Base-by-base conservation (phyloP, 2,329 filamentous ascomycete genomes). In the Aspergillus alliaceus region DNA sequence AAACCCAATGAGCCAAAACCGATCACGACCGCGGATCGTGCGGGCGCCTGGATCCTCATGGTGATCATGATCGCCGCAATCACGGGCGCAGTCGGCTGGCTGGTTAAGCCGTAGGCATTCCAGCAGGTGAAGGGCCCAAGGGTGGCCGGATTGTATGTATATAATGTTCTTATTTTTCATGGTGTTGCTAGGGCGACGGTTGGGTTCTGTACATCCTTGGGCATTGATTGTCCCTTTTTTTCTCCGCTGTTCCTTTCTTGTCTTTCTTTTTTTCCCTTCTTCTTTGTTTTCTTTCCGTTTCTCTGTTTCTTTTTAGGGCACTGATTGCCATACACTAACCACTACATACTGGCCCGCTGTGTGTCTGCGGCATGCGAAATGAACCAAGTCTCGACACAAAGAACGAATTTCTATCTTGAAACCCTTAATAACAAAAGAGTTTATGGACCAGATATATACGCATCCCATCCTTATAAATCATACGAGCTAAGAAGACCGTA, bases 41-140 rank as follows among this genome's bases (percentile, higher is more conserved):
- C 66, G 6, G 72, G 72, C 11, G 72, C 72, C 9, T 68, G 64
- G 15, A 66, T 72, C 37, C 48, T 73, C 51, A 74, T 71, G 14
- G 59, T 66, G 7, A 20, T 72, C 20, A 54, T 69, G 31, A 51
- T 68, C 24, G 52, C 37, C 11, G 46, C 15, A 9, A 25, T 50
- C n/a, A 40, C 37, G 4, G 53, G 53, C 4, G 24, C 47, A 3
- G 53, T 56, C 9, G 53, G 46, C 3, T 56, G 53, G 53, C 40
- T 56, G 47, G 39, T 56, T 14, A 56, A 48, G 18, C 44, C 44
- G n/a, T 48, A 31, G 18, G n/a, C n/a, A 12, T n/a, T 24, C n/a
- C 25, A 29, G 8, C 44, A 12, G 18, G 25, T 31, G n/a, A n/a
- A n/a, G n/a, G n/a, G n/a, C n/a, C n/a, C 37, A 11, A 3, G 6